Conservation (phyloP, 805 yeast species). For the Teunomyces cretensis region DNA sequence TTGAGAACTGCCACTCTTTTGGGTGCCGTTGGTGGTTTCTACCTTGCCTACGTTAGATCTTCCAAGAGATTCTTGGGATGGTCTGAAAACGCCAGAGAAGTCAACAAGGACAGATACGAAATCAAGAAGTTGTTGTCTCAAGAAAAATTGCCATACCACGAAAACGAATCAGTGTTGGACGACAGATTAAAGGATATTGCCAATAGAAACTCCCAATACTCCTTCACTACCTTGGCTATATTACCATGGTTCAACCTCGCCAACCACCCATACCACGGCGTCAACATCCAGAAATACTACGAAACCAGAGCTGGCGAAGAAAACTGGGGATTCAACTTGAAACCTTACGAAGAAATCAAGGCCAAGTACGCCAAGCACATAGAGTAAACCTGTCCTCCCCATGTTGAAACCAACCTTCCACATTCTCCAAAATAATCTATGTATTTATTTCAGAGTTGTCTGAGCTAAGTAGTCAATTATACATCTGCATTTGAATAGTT, state of each 20-base stretch:
- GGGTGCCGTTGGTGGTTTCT: slow-evolving; percentile 74
- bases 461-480: not conserved
- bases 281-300: slow-evolving; percentile 47
- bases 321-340: slow-evolving; percentile 53
- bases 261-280: slow-evolving; percentile 80
- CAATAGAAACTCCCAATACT: slow-evolving; percentile 73
- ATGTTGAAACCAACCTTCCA: not conserved
- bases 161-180: slow-evolving; percentile 51
- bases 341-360: slow-evolving; percentile 51
- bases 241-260: slow-evolving; percentile 84
- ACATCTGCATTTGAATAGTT: slow-evolving; percentile 2
- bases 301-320: slow-evolving; percentile 60
- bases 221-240: slow-evolving; percentile 57
- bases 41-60: slow-evolving; percentile 65
- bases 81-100: slow-evolving; percentile 71
- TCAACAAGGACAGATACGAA: slow-evolving; percentile 69
- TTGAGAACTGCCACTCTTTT: slow-evolving; percentile 60
- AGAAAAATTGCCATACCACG: slow-evolving; percentile 68
- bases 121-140: slow-evolving; percentile 62
- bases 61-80: slow-evolving; percentile 76
- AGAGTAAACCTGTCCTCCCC: slow-evolving; percentile 14
- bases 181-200: slow-evolving; percentile 74
- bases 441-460: not conserved
- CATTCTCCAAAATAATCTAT: not conserved
- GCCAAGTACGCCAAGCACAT: slow-evolving; percentile 27